Percentiles rank a stretch among this genome's conserved stretches.
phyloP scores from a whole-genome alignment of 331 rosid genomes.

The Ulmus americana region DNA sequence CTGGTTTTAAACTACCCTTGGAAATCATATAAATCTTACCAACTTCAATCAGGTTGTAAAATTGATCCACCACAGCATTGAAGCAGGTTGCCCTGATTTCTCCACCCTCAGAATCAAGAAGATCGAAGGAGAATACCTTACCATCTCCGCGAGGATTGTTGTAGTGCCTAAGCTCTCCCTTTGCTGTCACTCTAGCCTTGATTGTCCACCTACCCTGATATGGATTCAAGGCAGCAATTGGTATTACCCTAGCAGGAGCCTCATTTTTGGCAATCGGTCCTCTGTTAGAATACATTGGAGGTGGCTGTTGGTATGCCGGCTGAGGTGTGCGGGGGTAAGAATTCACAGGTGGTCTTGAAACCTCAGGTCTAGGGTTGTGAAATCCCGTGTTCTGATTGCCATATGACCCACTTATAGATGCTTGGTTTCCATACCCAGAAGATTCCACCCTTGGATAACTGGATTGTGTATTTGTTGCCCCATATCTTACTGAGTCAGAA shows the following conservation, averaged over 20 bases:
- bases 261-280: slow-evolving; percentile 70
- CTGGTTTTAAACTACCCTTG: slow-evolving; percentile 64
- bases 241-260: slow-evolving; percentile 65
- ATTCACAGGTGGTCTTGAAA: slow-evolving; percentile 41
- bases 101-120: slow-evolving; percentile 72
- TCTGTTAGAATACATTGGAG: slow-evolving; percentile 59
- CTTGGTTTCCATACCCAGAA: neutral
- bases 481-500: slow-evolving; percentile 38
- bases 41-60: slow-evolving; percentile 58
- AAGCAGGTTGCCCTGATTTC: slow-evolving; percentile 89
- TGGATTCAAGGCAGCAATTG: slow-evolving; percentile 70
- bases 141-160: slow-evolving; percentile 79
- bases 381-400: slow-evolving; percentile 46
- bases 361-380: slow-evolving; percentile 37
- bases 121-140: slow-evolving; percentile 84
- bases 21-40: slow-evolving; percentile 71
- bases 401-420: slow-evolving; percentile 19
- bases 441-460: slow-evolving; percentile 36
- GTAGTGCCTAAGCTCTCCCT: slow-evolving; percentile 66
- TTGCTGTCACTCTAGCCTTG: slow-evolving; percentile 85
- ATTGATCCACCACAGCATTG: slow-evolving; percentile 72
- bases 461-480: slow-evolving; percentile 33
- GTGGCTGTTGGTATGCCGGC: slow-evolving; percentile 50
- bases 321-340: slow-evolving; percentile 43
- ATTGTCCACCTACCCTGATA: slow-evolving; percentile 74